Evolutionary conservation across 2,329 filamentous ascomycete genomes (phyloP).

Genomic region (Fusarium tricinctum): DNA sequence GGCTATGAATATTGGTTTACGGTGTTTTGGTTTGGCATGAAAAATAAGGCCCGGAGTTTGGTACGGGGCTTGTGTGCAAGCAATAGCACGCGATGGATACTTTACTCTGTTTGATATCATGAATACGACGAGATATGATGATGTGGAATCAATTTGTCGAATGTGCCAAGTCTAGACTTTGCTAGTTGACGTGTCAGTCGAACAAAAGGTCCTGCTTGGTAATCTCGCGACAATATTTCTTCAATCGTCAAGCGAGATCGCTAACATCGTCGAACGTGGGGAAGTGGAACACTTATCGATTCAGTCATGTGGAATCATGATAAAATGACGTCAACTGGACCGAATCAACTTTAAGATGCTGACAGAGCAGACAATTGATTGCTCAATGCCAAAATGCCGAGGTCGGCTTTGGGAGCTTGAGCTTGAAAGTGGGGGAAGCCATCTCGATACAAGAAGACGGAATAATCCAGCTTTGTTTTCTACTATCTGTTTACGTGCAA

Average conservation of each 20-base stretch:
- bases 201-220: constrained; percentile 23
- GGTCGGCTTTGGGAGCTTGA: neutral
- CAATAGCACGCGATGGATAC: constrained; percentile 1
- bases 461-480: neutral
- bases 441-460: constrained; percentile 15
- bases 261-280: constrained; percentile 14
- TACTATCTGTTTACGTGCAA: neutral
- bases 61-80: constrained; percentile 9
- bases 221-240: neutral
- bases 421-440: constrained; percentile 14
- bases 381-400: neutral
- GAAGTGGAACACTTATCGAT: neutral
- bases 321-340: constrained; percentile 27
- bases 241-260: constrained; percentile 1
- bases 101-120: constrained; percentile 4
- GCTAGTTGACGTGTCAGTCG: neutral
- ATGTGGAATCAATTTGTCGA: constrained; percentile 21
- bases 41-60: constrained; percentile 18
- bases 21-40: neutral
- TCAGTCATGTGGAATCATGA: neutral
- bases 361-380: constrained; percentile 3
- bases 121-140: constrained; percentile 23
- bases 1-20: neutral
- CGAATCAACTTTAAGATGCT: neutral
- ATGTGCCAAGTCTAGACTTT: neutral